Percentiles rank a stretch among this genome's conserved stretches.
Conservation (phyloP, 1,284 basidiomycete genomes). For the Ustilago trichophora region DNA sequence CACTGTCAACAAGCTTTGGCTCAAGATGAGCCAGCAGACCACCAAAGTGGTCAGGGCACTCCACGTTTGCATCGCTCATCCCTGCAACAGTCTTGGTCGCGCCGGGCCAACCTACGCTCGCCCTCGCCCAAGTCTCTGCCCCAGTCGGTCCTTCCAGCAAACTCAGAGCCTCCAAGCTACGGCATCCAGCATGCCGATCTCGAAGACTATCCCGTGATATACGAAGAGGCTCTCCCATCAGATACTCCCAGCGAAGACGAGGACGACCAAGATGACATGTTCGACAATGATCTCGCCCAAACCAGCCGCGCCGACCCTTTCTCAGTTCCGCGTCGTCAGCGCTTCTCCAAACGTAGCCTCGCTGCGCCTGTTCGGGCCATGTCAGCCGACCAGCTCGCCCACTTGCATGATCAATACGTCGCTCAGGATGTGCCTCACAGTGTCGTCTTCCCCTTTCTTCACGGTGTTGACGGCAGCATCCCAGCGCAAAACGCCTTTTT, state of each 20-base stretch:
- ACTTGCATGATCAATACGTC: constrained; percentile 49
- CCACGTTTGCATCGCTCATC: constrained; percentile 24
- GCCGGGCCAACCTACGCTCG: constrained; percentile 6
- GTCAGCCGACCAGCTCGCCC: constrained; percentile 54
- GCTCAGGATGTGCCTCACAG: constrained; percentile 56
- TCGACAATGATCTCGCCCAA: constrained; percentile 3
- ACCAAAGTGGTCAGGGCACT: constrained; percentile 20
- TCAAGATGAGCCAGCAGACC: constrained; percentile 8
- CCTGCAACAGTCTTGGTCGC: constrained; percentile 6
- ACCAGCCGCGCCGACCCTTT: not conserved
- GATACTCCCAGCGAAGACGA: constrained; percentile 10
- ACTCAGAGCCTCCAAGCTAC: constrained; percentile 16
- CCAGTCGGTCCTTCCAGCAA: not conserved
- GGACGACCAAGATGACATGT: constrained; percentile 7
- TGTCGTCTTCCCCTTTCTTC: constrained; percentile 63
- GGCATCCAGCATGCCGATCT: constrained; percentile 52
- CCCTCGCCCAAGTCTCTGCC: constrained; percentile 32
- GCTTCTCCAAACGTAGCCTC: constrained; percentile 7
- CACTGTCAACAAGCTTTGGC: not conserved
- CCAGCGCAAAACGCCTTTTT: constrained; percentile 61
- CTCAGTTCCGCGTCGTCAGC: not conserved
- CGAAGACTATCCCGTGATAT: constrained; percentile 50
- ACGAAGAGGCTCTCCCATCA: constrained; percentile 26
- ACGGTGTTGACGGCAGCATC: constrained; percentile 61
- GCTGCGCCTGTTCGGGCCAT: constrained; percentile 56